Percentiles rank a stretch among this genome's conserved stretches.
Conservation (phyloP, 129 eudicot species). For the Flaveria linearis region DNA sequence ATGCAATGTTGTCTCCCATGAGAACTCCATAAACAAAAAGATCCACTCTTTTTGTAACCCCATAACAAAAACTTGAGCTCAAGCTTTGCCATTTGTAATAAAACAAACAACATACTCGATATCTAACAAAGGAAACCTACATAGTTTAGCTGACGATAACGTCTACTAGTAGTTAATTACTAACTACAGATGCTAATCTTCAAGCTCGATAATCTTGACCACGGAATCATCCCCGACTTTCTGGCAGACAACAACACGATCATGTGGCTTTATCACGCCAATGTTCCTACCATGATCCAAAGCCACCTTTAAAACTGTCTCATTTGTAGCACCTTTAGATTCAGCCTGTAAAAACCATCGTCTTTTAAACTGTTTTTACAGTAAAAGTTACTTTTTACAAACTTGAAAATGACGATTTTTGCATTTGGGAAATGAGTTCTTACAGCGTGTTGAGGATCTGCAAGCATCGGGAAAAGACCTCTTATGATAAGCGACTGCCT, state of each 20-base stretch:
- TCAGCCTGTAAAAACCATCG: conserved; percentile 60
- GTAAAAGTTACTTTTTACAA: not conserved
- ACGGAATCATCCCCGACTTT: conserved; percentile 88
- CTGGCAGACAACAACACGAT: conserved; percentile 86
- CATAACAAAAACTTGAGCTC: conserved; percentile 25
- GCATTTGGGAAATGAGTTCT: conserved; percentile 20
- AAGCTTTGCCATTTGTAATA: conserved; percentile 30
- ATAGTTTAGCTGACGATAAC: not conserved
- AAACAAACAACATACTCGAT: not conserved
- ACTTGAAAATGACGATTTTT: not conserved
- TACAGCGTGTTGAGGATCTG: conserved; percentile 97
- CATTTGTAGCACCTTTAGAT: conserved; percentile 56
- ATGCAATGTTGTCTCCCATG: not conserved
- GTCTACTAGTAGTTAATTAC: not conserved
- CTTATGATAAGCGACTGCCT: conserved; percentile 89
- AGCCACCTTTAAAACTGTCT: conserved; percentile 69
- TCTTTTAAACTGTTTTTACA: not conserved
- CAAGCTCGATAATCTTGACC: conserved; percentile 86
- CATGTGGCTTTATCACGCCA: conserved; percentile 75
- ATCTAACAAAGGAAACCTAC: not conserved
- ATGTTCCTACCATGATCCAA: conserved; percentile 72
- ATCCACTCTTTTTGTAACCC: not conserved
- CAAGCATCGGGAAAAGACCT: conserved; percentile 95
- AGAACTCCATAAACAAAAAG: not conserved
- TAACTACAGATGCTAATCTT: conserved; percentile 32